Evolutionary conservation across 2,329 filamentous ascomycete genomes (phyloP).

Genomic region (Alternaria arbusti): DNA sequence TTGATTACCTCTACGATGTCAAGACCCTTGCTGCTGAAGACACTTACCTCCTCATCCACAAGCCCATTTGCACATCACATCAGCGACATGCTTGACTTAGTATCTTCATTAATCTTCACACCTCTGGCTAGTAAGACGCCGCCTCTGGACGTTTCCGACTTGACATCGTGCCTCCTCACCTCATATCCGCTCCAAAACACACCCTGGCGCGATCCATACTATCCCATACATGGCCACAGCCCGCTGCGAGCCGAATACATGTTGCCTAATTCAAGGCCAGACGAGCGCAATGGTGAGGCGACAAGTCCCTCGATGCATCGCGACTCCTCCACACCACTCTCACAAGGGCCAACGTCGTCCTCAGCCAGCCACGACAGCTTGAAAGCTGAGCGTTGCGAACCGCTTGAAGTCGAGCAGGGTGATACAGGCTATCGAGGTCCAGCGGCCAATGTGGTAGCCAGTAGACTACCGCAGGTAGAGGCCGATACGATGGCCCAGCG

Average conservation of each 20-base stretch:
- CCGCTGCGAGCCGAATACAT: background rate
- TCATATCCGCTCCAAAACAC: background rate
- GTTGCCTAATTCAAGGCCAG: background rate
- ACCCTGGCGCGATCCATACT: background rate
- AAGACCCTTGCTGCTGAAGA: background rate
- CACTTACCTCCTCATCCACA: background rate
- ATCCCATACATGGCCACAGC: background rate
- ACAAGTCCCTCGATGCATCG: background rate
- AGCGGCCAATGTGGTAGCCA: background rate
- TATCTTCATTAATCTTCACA: background rate
- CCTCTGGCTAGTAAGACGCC: background rate
- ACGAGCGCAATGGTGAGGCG: background rate
- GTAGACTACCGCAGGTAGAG: background rate
- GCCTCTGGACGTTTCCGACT: background rate
- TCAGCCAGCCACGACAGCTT: background rate
- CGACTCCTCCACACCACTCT: background rate
- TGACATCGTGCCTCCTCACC: background rate
- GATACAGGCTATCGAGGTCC: background rate
- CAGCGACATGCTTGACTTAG: background rate
- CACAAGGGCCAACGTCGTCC: background rate
- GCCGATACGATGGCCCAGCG: background rate
- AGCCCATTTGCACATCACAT: background rate
- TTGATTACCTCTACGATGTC: background rate
- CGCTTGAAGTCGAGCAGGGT: background rate
- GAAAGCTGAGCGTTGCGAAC: background rate